These are phyloP conservation scores for Dactylellina drechsleri DNA, from an alignment of 2,329 filamentous ascomycete genomes.

Conservation along the genomic window DNA sequence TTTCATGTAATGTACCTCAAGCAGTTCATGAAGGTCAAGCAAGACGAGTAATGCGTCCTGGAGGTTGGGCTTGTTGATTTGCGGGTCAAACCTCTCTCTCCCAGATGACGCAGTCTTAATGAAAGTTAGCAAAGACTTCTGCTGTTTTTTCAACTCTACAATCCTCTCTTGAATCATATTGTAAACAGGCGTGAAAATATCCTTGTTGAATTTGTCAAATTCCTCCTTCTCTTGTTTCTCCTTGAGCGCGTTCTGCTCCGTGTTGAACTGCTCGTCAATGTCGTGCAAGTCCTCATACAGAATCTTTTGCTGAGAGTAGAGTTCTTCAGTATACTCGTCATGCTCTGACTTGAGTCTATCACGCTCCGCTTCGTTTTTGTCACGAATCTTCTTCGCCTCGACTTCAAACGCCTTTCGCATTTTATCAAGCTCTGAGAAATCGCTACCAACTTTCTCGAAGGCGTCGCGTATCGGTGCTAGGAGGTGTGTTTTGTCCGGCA, in stretches of 20 bases:
- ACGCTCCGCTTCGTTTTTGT: conserved; percentile 56
- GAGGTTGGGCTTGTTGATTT: conserved; percentile 55
- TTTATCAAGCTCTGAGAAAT: conserved; percentile 57
- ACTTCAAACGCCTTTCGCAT: conserved; percentile 55
- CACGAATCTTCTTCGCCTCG: conserved; percentile 56
- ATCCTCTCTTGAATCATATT: conserved; percentile 59
- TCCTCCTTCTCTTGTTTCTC: conserved; percentile 58
- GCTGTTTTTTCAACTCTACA: conserved; percentile 57
- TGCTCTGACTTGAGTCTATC: conserved; percentile 57
- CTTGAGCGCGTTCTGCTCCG: conserved; percentile 56
- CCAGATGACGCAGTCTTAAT: conserved; percentile 53
- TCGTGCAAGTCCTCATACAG: conserved; percentile 59
- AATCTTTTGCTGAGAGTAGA: conserved; percentile 58
- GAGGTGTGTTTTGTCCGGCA: conserved; percentile 38
- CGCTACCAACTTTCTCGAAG: conserved; percentile 55
- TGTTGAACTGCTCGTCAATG: conserved; percentile 58
- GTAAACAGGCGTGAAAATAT: conserved; percentile 58
- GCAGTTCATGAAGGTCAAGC: conserved; percentile 55
- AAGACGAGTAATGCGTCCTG: conserved; percentile 55
- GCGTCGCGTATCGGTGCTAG: conserved; percentile 34
- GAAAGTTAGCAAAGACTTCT: conserved; percentile 55
- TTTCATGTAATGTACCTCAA: conserved; percentile 58
- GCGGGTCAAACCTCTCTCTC: conserved; percentile 45
- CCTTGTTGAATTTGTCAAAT: conserved; percentile 58
- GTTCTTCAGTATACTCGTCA: conserved; percentile 56